Evolutionary conservation across 371 early-diverging fungal genomes (phyloP), one percentile per base, ranked within the genome.

Genomic region (Mycotypha africana): DNA sequence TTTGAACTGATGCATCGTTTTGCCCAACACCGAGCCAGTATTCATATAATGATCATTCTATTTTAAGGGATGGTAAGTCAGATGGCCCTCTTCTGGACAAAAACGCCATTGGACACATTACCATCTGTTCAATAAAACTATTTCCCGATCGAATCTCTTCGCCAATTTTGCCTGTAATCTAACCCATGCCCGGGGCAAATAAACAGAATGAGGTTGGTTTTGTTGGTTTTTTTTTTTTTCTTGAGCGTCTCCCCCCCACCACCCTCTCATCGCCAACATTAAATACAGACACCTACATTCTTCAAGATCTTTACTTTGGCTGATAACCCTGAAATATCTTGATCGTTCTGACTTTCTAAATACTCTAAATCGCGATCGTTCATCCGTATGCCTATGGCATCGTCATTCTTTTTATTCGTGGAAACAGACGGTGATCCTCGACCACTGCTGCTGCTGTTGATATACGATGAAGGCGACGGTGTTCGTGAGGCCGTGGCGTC

Each of bases 111-210:
- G n/a, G n/a, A n/a, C n/a, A n/a, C 20, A 42, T 33, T 67, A 62
- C 75, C 75, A 75, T 70, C 14, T 56, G 60, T 23, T 70, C 75
- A 22, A 75, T 25, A 12, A 75, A 50, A 17, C 62, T 65, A 26
- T 75, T 75, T 24, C 75, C 69, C 21, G 62, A 56, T 16, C 61
- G 55, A 32, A 75, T 75, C 41, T 75, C 75, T 12, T 75, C 75
- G 23, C 69, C 67, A 47, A 75, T 75, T 42, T 66, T 75, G 4
- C 68, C 69, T 16, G 71, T 75, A 34, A 75, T 70, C 75, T 75
- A 40, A 28, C 5, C 5, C 28, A 28, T 28, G 11, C 10, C 2
- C 12, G 17, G 14, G 1, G 31, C 24, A 21, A 23, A 20, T 26
- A 26, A 5, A 14, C 3, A 22, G 25, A 42, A 14, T 26, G n/a